Evolutionary conservation across 805 yeast genomes (phyloP), one percentile per base, ranked within the genome.

Genomic region (Lipomyces sp.): DNA sequence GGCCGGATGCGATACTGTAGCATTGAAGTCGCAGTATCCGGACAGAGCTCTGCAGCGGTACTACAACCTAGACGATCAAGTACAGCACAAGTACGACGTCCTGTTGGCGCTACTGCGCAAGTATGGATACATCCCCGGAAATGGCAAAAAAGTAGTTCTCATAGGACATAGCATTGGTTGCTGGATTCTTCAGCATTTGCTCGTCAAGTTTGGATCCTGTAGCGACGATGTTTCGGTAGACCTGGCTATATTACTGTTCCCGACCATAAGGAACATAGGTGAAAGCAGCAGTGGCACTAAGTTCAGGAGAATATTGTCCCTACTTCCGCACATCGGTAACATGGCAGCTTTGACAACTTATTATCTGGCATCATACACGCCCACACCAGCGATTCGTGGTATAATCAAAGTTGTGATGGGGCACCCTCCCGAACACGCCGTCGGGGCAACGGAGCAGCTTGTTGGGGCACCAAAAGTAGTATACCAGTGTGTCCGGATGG

Each of bases 91-190:
- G 65, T 62, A 73, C 23, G 72, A 70, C 10, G 69, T 82, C n/a
- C 66, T 84, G 38, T 67, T 69, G 42, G 63, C 71, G 31, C 61
- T 68, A 45, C 58, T 49, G 23, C 47, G 40, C 36, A 41, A 33
- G 33, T 39, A 49, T 16, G 47, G 57, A 22, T 49, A 50, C 22
- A 41, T 43, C 4, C 13, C 39, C 13, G 35, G 35, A 6, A 34
- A 35, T 29, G 50, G 10, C 1, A 61, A 74, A 33, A 70, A 73
- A 11, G 63, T 83, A 6, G 67, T 70, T 44, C 68, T 83, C 21
- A 65, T 82, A 58, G 83, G 87, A 19, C 95, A 85, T 63, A 84
- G 91, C 0, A 78, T 84, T 13, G 95, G 95, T 1, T 73, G 81
- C 4, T 85, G 77, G 71, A 69, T 85, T 39, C 64, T 72, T 2